Conservation (phyloP, 768 basidiomycete genomes). For the Lactifluus hygrophoroides region DNA sequence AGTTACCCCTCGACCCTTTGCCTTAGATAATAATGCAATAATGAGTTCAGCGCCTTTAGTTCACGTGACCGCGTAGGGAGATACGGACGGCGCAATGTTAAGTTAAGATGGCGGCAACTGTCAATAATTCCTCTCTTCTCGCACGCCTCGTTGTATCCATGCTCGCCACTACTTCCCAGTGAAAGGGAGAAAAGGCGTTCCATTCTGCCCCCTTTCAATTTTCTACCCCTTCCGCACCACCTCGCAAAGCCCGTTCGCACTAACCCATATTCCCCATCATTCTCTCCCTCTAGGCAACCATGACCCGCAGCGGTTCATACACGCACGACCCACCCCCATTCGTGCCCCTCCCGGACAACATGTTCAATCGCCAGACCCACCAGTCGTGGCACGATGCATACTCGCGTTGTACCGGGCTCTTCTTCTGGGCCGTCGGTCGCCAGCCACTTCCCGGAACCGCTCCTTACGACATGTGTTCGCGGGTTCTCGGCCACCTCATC, state of each 20-base stretch:
- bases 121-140: neutral
- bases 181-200: neutral
- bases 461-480: conserved; percentile 17
- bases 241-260: neutral
- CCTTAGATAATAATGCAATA: too few relatives aligned
- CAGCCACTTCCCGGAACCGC: conserved; percentile 6
- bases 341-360: conserved; percentile 13
- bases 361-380: conserved; percentile 3
- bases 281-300: neutral
- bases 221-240: neutral
- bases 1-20: too few relatives aligned
- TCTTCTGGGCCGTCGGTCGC: conserved; percentile 17
- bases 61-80: neutral
- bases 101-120: neutral
- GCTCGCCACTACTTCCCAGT: neutral
- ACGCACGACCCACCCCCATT: neutral
- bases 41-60: too few relatives aligned
- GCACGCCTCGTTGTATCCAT: conserved; percentile 2
- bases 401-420: conserved; percentile 7
- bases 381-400: conserved; percentile 14
- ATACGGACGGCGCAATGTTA: neutral
- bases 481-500: conserved; percentile 14
- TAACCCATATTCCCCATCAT: neutral
- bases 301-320: neutral
- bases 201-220: neutral